Evolutionary conservation across 108 stramenopile species (phyloP), one percentile per base, ranked within the genome.

Genomic region (Stephanodiscus minutulus): DNA sequence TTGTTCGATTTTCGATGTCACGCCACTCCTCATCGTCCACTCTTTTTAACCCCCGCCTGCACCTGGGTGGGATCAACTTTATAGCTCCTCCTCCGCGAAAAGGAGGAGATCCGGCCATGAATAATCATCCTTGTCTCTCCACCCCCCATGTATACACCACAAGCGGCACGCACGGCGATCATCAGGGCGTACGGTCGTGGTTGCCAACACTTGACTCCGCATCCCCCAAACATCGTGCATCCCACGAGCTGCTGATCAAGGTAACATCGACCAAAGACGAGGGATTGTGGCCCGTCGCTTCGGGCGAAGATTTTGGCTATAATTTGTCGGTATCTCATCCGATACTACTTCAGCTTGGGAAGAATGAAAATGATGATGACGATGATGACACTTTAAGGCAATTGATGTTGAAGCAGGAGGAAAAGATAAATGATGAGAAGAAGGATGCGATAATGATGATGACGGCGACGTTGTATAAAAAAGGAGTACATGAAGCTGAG

Each of bases 131-230:
- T 0, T 74, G 62, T 21, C 55, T 75, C 41, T 39, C 49, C 17
- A 85, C 82, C 12, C 93, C 93, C 5, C 88, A 94, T 64, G 82
- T 87, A 0, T 91, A 94, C 67, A 94, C 93, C 15, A 87, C 86
- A 2, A 49, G 71, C 9, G 93, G 93, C 24, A 86, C 85, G 1
- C 73, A 76, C 53, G 93, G 93, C 6, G 93, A 94, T 70, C 89
- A 90, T 69, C 88, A 91, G 72, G 93, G 93, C 49, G 81, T 91
- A 22, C 83, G 89, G 69, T 80, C 79, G 33, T 95, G 94, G 91
- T 52, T 92, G 18, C 90, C 91, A 18, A 87, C 85, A n/a, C 72
- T 87, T 5, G 94, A 95, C 79, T 92, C 94, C 10, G 91, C 93
- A 20, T 73, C 88, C 0, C 70, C 81, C 15, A 44, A 70, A 13